A percentile compares a stretch with the other conserved stretches of the same genome.
These are phyloP conservation scores for Mycena latifolia DNA, from an alignment of 768 basidiomycete genomes.

Conservation along the genomic window DNA sequence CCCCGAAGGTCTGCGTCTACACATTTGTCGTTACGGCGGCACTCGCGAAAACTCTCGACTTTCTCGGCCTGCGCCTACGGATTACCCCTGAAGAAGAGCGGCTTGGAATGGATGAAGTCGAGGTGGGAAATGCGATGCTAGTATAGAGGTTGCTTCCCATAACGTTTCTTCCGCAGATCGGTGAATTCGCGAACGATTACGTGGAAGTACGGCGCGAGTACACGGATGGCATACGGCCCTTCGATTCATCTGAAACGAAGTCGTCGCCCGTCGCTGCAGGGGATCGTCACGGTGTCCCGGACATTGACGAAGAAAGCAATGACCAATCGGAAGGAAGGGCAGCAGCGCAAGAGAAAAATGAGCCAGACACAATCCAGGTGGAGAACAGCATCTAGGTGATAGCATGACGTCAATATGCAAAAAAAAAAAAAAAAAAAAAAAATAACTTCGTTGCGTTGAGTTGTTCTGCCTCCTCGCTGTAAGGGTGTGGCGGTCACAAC, in stretches of 20 bases:
- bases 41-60: conserved; percentile 68
- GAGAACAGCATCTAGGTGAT: neutral
- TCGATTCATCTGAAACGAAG: conserved; percentile 44
- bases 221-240: conserved; percentile 62
- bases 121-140: conserved; percentile 59
- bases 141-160: neutral
- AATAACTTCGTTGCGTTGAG: too few species aligned
- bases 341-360: conserved; percentile 22
- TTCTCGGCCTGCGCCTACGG: conserved; percentile 66
- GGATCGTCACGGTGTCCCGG: conserved; percentile 54
- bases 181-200: conserved; percentile 78
- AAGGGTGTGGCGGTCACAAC: too few species aligned
- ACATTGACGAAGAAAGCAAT: conserved; percentile 41
- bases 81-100: conserved; percentile 68
- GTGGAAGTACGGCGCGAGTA: conserved; percentile 79
- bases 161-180: conserved; percentile 55
- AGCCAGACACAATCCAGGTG: conserved; percentile 10
- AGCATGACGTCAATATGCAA: conserved; percentile 2
- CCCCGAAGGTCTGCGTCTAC: conserved; percentile 65
- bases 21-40: conserved; percentile 72
- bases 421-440: too few species aligned
- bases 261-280: conserved; percentile 48
- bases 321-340: conserved; percentile 15
- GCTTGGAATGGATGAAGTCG: conserved; percentile 78
- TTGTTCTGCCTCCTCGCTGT: too few species aligned